Base-by-base conservation (phyloP, 495 filamentous ascomycete genomes). In the Xylaria intraflava region DNA sequence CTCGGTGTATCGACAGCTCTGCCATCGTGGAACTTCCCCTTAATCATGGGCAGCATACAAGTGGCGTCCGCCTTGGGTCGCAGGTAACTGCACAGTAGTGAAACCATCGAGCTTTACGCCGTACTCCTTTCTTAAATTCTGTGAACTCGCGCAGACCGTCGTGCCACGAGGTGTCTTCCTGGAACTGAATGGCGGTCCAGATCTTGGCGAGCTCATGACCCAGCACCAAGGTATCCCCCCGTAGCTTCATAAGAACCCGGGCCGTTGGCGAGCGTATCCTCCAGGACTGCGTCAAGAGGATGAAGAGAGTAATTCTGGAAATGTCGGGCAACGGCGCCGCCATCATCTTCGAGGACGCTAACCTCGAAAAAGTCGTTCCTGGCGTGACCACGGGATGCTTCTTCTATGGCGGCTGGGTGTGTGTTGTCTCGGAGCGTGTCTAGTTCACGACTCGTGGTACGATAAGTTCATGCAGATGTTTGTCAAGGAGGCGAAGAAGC, bases 401-500 rank as follows among this genome's bases (percentile, higher is more conserved):
- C 50, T 78, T 83, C 53, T 81, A 83, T 66, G 78, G 73, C 0
- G 83, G 83, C 11, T 81, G 84, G 60, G 70, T 78, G 29, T 76
- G 73, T 60, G 68, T 74, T 12, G 66, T 71, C 30, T 68, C 77
- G 26, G 87, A 87, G 65, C 77, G 85, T 4, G 71, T 88, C 53
- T 87, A 87, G 77, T 88, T 19, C 85, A 87, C 68, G 77, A 86
- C 57, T 69, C 67, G 12, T 82, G 87, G 57, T 87, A 86, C 67
- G 75, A 83, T 30, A 62, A 69, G 38, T 87, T 88, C 67, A 62
- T 82, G 7, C 62, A 72, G 9, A 68, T 68, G 6, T 68, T 87
- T 52, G 70, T 83, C 26, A 61, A 75, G 12, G 81, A 79, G 59
- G 77, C 81, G 12, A 76, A 81, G 61, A 62, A 57, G 22, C 72